phyloP scores from a whole-genome alignment of 805 yeast genomes.

The Ogataea corticis region DNA sequence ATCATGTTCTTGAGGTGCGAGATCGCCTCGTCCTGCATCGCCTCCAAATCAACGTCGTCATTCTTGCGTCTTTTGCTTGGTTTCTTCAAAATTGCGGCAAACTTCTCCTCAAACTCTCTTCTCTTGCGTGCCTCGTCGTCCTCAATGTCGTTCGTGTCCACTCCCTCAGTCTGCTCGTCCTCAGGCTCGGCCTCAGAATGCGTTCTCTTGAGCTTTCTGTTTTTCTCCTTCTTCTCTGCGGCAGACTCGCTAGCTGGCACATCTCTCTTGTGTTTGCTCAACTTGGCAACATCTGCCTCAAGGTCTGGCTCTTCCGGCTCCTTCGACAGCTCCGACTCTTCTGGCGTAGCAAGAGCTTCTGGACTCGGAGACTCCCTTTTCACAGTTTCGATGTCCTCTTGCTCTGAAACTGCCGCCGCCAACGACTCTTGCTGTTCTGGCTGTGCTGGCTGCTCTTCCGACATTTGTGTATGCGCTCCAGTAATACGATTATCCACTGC shows the following conservation, averaged over 20 bases:
- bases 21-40: constrained; percentile 90
- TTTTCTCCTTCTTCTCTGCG: constrained; percentile 11
- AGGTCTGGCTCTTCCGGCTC: constrained; percentile 2
- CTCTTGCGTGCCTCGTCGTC: constrained; percentile 51
- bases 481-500: neutral
- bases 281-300: constrained; percentile 11
- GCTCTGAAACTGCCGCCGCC: neutral
- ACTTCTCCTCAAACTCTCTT: constrained; percentile 74
- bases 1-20: constrained; percentile 79
- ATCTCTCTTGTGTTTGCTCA: constrained; percentile 9
- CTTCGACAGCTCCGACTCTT: neutral
- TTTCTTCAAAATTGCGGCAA: constrained; percentile 74
- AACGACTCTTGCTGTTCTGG: neutral
- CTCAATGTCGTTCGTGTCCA: constrained; percentile 15
- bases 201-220: constrained; percentile 17
- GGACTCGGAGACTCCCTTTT: too few relatives aligned
- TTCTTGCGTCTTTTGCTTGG: constrained; percentile 61
- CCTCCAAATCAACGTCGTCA: constrained; percentile 92
- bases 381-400: too few relatives aligned
- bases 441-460: constrained; percentile 1
- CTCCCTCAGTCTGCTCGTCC: constrained; percentile 10
- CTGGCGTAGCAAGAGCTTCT: too few relatives aligned
- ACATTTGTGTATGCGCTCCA: constrained; percentile 3
- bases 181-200: constrained; percentile 5
- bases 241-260: constrained; percentile 2